Percentiles rank a stretch among this genome's conserved stretches.
phyloP scores from a whole-genome alignment of 2,329 filamentous ascomycete genomes.

The Chaetomium strumarium region DNA sequence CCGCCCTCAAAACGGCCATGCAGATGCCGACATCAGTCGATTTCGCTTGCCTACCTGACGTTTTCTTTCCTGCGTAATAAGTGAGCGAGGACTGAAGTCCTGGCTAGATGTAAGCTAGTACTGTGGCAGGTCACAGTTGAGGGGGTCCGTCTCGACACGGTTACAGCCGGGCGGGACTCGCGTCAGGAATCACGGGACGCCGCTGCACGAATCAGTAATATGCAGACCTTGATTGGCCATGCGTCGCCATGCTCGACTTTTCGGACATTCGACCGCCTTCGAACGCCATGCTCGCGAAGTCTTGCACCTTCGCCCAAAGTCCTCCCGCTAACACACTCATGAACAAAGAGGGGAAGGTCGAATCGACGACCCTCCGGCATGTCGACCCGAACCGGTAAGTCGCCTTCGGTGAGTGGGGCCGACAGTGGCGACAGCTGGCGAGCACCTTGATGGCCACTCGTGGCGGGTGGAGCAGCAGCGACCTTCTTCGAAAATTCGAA shows the following conservation, averaged over 20 bases:
- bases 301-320: background rate
- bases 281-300: background rate
- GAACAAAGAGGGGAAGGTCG: too few species aligned
- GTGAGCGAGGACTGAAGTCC: too few species aligned
- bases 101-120: background rate
- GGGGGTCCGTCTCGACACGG: background rate
- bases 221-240: slow-evolving; percentile 5
- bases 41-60: too few species aligned
- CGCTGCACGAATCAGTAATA: slow-evolving; percentile 7
- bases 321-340: too few species aligned
- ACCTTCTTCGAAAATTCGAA: too few species aligned
- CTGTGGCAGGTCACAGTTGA: background rate
- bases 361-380: too few species aligned
- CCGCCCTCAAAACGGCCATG: background rate
- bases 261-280: slow-evolving; percentile 8
- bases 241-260: background rate
- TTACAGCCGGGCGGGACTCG: slow-evolving; percentile 3
- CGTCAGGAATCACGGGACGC: background rate
- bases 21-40: background rate
- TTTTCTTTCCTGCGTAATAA: too few species aligned
- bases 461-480: too few species aligned
- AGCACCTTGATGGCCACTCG: too few species aligned
- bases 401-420: too few species aligned
- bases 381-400: too few species aligned
- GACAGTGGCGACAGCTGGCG: too few species aligned